Evolutionary conservation across 1,284 basidiomycete species (phyloP).

Genomic region (Ceratobasidium sp.): DNA sequence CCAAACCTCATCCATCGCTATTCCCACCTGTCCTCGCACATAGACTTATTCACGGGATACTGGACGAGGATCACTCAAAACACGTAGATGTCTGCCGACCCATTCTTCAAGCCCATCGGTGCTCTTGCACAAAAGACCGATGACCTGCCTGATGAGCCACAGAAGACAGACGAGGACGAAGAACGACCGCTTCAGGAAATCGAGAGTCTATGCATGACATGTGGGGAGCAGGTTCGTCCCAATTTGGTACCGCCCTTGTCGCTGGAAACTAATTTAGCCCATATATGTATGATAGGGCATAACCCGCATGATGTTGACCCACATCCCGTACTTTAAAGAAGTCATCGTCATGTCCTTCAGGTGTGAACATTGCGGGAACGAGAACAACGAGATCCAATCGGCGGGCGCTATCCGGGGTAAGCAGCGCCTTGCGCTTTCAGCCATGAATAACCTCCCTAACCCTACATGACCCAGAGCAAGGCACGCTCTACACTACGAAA

Average conservation of each 20-base stretch:
- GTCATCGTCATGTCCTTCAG: constrained; percentile 96
- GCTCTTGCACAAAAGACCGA: constrained; percentile 43
- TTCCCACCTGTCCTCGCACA: background rate
- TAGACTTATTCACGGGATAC: too few species aligned
- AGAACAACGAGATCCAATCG: constrained; percentile 95
- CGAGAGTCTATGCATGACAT: constrained; percentile 94
- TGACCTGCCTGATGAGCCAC: constrained; percentile 41
- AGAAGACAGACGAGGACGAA: constrained; percentile 54
- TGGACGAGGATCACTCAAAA: too few species aligned
- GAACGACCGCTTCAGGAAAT: constrained; percentile 76
- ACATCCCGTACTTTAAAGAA: constrained; percentile 95
- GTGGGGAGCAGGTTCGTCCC: constrained; percentile 77
- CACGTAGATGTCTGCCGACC: constrained; percentile 31
- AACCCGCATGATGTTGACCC: constrained; percentile 91
- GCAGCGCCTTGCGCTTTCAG: constrained; percentile 47
- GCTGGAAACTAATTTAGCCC: background rate
- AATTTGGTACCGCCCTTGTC: constrained; percentile 46
- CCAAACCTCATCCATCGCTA: background rate
- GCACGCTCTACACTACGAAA: constrained; percentile 75
- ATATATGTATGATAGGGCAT: constrained; percentile 63
- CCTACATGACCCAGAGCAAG: constrained; percentile 58
- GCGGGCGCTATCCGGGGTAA: constrained; percentile 87
- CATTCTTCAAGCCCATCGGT: constrained; percentile 45
- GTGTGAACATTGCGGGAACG: constrained; percentile 89
- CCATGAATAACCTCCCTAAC: constrained; percentile 2